phyloP scores from a whole-genome alignment of 2,329 filamentous ascomycete genomes.

The Fonsecaea erecta region DNA sequence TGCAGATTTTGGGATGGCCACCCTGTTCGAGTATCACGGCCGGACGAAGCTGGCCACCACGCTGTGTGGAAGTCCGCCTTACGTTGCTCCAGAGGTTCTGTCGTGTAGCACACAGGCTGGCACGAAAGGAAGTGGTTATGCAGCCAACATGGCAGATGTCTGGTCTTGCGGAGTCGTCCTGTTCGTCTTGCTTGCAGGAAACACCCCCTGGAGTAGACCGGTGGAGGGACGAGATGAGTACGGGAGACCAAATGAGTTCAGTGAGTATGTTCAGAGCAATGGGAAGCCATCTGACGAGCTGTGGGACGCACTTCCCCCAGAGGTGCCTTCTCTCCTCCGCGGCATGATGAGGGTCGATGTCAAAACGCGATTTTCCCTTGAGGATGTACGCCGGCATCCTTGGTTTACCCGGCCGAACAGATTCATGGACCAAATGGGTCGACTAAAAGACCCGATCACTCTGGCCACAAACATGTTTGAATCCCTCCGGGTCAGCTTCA shows the following conservation, averaged over 20 bases:
- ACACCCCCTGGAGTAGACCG: slow-evolving; percentile 97
- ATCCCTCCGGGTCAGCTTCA: slow-evolving; percentile 85
- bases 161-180: slow-evolving; percentile 99
- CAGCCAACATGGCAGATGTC: slow-evolving; percentile 81
- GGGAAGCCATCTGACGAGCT: slow-evolving; percentile 84
- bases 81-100: slow-evolving; percentile 92
- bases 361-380: slow-evolving; percentile 76
- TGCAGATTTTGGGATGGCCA: slow-evolving; percentile 94
- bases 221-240: slow-evolving; percentile 71
- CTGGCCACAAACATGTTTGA: slow-evolving; percentile 96
- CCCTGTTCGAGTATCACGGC: slow-evolving; percentile 88
- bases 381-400: slow-evolving; percentile 84
- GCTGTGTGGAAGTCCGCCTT: slow-evolving; percentile 93
- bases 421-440: slow-evolving; percentile 74
- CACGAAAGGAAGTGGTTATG: slow-evolving; percentile 52
- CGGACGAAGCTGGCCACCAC: slow-evolving; percentile 80
- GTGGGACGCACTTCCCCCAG: slow-evolving; percentile 76
- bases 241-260: slow-evolving; percentile 66
- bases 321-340: slow-evolving; percentile 78
- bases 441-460: slow-evolving; percentile 75
- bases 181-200: slow-evolving; percentile 91
- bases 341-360: slow-evolving; percentile 91
- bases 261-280: slow-evolving; percentile 79
- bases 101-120: slow-evolving; percentile 58
- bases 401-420: slow-evolving; percentile 89